A percentile compares a stretch with the other conserved stretches of the same genome.
phyloP scores from a whole-genome alignment of 2,329 filamentous ascomycete species.

The Colletotrichum scovillei region DNA sequence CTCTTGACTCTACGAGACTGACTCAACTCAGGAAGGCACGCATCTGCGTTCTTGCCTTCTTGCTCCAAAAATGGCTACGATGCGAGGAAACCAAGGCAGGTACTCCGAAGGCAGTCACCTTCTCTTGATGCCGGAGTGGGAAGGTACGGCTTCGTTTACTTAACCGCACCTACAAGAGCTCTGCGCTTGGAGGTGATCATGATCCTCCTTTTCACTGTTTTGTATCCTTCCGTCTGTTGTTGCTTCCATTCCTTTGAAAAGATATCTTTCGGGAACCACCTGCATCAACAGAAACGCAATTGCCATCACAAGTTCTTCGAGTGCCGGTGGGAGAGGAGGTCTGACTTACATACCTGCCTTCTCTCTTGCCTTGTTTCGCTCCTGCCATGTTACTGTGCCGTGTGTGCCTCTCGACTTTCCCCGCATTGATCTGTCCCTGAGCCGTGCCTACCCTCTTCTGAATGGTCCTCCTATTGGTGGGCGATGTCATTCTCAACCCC shows the following conservation, averaged over 20 bases:
- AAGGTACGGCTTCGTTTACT: constrained; percentile 1
- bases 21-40: too few species aligned
- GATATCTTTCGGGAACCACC: not conserved
- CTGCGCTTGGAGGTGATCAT: not conserved
- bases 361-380: not conserved
- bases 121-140: not conserved
- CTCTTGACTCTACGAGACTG: too few species aligned
- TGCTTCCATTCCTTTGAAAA: not conserved
- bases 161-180: not conserved
- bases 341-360: not conserved
- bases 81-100: too few species aligned
- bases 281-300: not conserved
- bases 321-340: not conserved
- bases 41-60: too few species aligned
- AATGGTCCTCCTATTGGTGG: not conserved
- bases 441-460: constrained; percentile 12
- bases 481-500: not conserved
- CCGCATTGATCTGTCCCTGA: constrained; percentile 21
- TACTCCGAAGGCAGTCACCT: not conserved
- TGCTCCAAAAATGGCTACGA: too few species aligned
- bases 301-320: not conserved
- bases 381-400: not conserved
- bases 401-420: not conserved
- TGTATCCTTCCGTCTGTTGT: not conserved
- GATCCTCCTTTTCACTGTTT: not conserved